Evolutionary conservation across 495 filamentous ascomycete species (phyloP), one percentile per base, ranked within the genome.

Genomic region (Staphylotrichum longicolle): DNA sequence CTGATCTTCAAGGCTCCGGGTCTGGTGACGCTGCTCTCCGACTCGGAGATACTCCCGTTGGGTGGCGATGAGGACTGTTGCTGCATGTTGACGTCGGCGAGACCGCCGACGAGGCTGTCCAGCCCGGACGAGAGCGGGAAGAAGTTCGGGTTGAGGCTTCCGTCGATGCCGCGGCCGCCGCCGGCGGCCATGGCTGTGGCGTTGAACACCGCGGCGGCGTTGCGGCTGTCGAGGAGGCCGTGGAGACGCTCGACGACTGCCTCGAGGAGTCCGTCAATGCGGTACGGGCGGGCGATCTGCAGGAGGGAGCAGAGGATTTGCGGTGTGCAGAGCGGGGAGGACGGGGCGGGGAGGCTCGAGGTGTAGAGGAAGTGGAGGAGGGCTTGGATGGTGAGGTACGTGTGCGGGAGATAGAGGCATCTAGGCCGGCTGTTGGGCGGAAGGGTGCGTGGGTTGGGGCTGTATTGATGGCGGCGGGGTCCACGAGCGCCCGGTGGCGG

Each of bases 171-270:
- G 2, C 90, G 80, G 2, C 95, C 94, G 33, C 93, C 91, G 1
- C 95, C 94, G 7, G 95, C 95, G 3, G 93, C 95, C 94, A 98
- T 98, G 51, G 94, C 94, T 0, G 93, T 92, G 0, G 95, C 94
- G 65, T 98, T 98, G 82, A 98, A 98, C 12, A 98, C 91, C 14
- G 95, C 94, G 0, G 94, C 95, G 0, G 94, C 93, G 69, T 98
- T 98, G 52, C 92, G 83, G 11, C 87, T 91, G 67, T 98, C 95
- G 3, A 98, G 86, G 7, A 93, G 84, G 57, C 89, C 85, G 69
- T 98, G 94, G 6, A 98, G 85, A 20, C 93, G 88, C 71, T 96
- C 91, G 11, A 98, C 90, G 6, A 90, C 87, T 2, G 91, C 91
- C 74, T 98, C 94, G 0, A 98, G 80, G 2, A 98, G 83, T 0